A percentile compares a stretch with the other conserved stretches of the same genome.
Evolutionary conservation across 2,329 filamentous ascomycete genomes (phyloP).

Genomic region (Botrytis elliptica): DNA sequence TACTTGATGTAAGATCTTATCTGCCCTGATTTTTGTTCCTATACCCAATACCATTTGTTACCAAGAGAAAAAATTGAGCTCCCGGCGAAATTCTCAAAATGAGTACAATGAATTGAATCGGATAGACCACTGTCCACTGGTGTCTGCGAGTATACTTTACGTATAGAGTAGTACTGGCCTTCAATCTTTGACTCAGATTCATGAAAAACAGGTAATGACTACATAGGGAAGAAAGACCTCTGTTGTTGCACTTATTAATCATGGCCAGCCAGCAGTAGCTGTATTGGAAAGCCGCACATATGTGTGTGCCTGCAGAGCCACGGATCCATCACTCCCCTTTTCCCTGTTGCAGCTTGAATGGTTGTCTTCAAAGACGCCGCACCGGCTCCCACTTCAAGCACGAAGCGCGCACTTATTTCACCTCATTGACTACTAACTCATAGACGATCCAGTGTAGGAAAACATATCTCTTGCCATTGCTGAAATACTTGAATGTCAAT

Average conservation of each 20-base stretch:
- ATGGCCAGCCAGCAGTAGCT: not conserved
- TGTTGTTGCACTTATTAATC: not conserved
- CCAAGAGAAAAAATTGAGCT: not conserved
- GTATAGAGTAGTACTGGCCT: not conserved
- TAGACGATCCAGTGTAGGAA: not conserved
- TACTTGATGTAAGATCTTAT: not conserved
- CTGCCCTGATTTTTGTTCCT: not conserved
- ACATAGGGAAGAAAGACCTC: not conserved
- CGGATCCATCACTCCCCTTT: too few relatives aligned
- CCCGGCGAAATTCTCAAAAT: not conserved
- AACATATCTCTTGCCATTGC: slow-evolving; percentile 6
- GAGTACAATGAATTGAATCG: not conserved
- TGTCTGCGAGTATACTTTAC: not conserved
- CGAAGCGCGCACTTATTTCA: not conserved
- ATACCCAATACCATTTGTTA: not conserved
- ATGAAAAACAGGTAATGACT: not conserved
- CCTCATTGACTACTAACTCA: not conserved
- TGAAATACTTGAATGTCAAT: not conserved
- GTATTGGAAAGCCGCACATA: not conserved
- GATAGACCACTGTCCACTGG: not conserved
- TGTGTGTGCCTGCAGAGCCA: not conserved
- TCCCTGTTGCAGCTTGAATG: not conserved
- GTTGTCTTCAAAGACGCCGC: not conserved
- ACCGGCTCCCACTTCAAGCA: not conserved
- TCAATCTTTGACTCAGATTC: not conserved